Evolutionary conservation across 371 early-diverging fungal species (phyloP).

Genomic region (Mortierella sp.): DNA sequence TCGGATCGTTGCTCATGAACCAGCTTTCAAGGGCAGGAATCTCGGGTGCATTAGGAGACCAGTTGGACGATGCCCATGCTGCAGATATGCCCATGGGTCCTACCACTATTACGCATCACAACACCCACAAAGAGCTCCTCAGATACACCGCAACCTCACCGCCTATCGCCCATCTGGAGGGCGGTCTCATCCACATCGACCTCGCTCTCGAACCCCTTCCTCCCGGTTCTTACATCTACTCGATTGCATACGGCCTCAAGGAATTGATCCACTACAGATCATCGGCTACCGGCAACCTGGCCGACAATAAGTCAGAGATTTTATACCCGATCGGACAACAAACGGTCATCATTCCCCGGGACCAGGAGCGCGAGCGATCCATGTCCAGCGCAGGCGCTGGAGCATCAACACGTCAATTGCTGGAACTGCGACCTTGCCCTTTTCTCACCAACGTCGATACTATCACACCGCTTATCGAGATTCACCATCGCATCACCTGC

Average conservation of each 20-base stretch:
- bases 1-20: constrained; percentile 40
- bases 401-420: constrained; percentile 51
- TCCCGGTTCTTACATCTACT: constrained; percentile 51
- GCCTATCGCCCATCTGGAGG: constrained; percentile 48
- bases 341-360: constrained; percentile 53
- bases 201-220: constrained; percentile 50
- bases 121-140: constrained; percentile 51
- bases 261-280: constrained; percentile 50
- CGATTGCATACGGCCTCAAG: constrained; percentile 52
- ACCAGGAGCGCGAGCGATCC: constrained; percentile 40
- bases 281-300: constrained; percentile 43
- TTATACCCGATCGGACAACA: constrained; percentile 57
- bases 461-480: constrained; percentile 44
- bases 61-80: neutral
- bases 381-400: constrained; percentile 57
- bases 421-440: constrained; percentile 48
- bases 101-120: constrained; percentile 53
- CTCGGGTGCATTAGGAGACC: constrained; percentile 7
- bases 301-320: constrained; percentile 56
- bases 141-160: constrained; percentile 52
- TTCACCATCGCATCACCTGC: constrained; percentile 51
- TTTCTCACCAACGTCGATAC: constrained; percentile 48
- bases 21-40: constrained; percentile 37
- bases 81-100: constrained; percentile 22
- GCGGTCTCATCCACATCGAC: constrained; percentile 40